These are phyloP conservation scores for Adansonia grandidieri DNA, from an alignment of 441 rosid species.

Conservation along the genomic window DNA sequence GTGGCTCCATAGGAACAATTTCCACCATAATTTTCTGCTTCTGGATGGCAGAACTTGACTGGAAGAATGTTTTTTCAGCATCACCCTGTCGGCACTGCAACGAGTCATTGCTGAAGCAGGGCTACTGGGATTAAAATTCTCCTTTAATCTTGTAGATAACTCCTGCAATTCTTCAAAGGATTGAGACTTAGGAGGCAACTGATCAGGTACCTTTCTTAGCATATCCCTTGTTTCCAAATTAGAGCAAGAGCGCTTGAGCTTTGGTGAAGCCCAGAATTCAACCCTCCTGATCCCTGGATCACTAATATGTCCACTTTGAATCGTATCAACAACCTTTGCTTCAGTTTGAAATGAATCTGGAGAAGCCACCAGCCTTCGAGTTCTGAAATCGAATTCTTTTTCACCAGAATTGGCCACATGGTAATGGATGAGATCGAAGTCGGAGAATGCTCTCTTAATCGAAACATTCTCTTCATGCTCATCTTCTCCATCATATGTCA, in stretches of 20 bases:
- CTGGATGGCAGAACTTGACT: slow-evolving; percentile 91
- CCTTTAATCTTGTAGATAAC: slow-evolving; percentile 31
- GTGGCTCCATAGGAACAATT: slow-evolving; percentile 91
- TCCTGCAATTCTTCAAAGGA: slow-evolving; percentile 45
- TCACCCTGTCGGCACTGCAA: slow-evolving; percentile 80
- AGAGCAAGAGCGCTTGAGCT: slow-evolving; percentile 85
- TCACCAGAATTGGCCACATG: slow-evolving; percentile 35
- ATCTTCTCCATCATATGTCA: slow-evolving; percentile 73
- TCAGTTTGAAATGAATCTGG: slow-evolving; percentile 39
- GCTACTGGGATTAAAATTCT: slow-evolving; percentile 38
- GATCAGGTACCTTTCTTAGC: slow-evolving; percentile 38
- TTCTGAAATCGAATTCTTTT: slow-evolving; percentile 27
- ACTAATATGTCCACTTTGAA: slow-evolving; percentile 69
- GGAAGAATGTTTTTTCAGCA: slow-evolving; percentile 86
- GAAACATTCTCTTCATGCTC: slow-evolving; percentile 63
- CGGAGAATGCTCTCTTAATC: slow-evolving; percentile 54
- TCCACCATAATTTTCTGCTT: slow-evolving; percentile 83
- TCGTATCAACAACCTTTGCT: slow-evolving; percentile 33
- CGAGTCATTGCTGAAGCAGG: slow-evolving; percentile 57
- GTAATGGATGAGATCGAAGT: slow-evolving; percentile 48
- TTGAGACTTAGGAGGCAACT: slow-evolving; percentile 43
- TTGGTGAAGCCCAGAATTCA: slow-evolving; percentile 64
- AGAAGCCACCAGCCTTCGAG: slow-evolving; percentile 29
- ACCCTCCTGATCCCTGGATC: slow-evolving; percentile 73
- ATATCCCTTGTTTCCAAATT: slow-evolving; percentile 57